Base-by-base conservation (phyloP, 2,329 filamentous ascomycete genomes). In the Penicillium sp. region DNA sequence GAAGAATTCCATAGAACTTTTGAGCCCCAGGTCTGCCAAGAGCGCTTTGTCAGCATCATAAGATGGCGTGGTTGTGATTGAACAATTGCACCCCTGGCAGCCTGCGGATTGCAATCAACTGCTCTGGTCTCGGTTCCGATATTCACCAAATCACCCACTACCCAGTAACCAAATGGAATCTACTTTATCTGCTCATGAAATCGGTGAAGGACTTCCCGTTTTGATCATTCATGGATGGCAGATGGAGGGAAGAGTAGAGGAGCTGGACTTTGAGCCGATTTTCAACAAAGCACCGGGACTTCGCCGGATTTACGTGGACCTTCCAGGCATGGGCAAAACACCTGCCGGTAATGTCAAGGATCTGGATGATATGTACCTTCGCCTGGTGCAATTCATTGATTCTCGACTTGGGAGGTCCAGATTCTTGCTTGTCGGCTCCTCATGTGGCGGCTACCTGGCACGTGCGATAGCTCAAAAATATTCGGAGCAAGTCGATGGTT, bases 161-260 rank as follows among this genome's bases (percentile, higher is more conserved):
- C n/a, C n/a, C n/a, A n/a, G n/a, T n/a, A n/a, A n/a, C n/a, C n/a
- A n/a, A n/a, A n/a, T n/a, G n/a, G n/a, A n/a, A n/a, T n/a, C n/a
- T n/a, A n/a, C n/a, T n/a, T n/a, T 66, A 33, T 63, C 45, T 26
- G 51, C 63, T 6, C 55, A 63, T 40, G 63, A 65, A 42, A 57
- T 61, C 24, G 62, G 62, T 3, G 54, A 64, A 45, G 63, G 65
- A 8, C 47, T 66, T 21, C 61, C 63, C 15, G 45, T 67, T n/a
- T 24, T 68, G 15, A 61, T 67, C 42, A 58, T 68, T 17, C 65
- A 65, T 50, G 65, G 65, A 26, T 68, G 65, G 65, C 23, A 64
- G 32, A 50, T 64, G 49, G 26, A 56, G 1, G 59, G 55, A 23
- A 57, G 33, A 52, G 56, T 40, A 18, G 65, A 68, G 36, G 50